Conservation (phyloP, 148 eudicot genomes). For the Persicaria maculosa region DNA sequence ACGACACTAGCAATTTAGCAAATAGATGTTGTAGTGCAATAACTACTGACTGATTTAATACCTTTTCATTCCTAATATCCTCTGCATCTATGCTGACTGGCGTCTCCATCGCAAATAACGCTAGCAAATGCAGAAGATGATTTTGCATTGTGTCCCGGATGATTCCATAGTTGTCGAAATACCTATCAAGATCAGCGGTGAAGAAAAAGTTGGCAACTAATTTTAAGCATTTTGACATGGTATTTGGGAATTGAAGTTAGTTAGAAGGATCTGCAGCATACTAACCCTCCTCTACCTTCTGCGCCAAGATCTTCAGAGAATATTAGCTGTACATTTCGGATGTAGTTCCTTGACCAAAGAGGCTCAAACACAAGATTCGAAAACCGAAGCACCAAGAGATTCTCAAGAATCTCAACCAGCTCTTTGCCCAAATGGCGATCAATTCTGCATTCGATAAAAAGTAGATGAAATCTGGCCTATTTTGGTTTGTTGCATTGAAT, state of each 20-base stretch:
- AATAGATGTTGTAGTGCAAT: background rate
- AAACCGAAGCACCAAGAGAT: conserved; percentile 37
- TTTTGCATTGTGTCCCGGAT: conserved; percentile 30
- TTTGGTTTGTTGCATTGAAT: background rate
- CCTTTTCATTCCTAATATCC: conserved; percentile 43
- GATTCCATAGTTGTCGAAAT: conserved; percentile 30
- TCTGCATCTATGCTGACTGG: conserved; percentile 34
- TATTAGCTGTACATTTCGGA: conserved; percentile 31
- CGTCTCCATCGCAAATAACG: conserved; percentile 38
- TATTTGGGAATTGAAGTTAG: background rate
- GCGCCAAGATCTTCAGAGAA: conserved; percentile 18
- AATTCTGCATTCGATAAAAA: conserved; percentile 22
- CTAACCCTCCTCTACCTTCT: conserved; percentile 15
- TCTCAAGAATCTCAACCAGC: conserved; percentile 34
- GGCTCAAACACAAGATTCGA: conserved; percentile 36
- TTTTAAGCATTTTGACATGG: background rate
- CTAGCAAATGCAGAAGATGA: conserved; percentile 30
- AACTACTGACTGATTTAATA: background rate
- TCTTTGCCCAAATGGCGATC: conserved; percentile 40
- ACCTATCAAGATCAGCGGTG: conserved; percentile 13
- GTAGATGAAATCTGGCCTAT: background rate
- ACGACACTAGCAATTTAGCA: background rate
- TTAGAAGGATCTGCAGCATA: background rate
- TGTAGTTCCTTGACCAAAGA: conserved; percentile 28
- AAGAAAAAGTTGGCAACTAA: background rate